A percentile compares a stretch with the other conserved stretches of the same genome.
phyloP scores from a whole-genome alignment of 192 early-diverging fungal genomes.

The Phlyctochytrium arcticum region DNA sequence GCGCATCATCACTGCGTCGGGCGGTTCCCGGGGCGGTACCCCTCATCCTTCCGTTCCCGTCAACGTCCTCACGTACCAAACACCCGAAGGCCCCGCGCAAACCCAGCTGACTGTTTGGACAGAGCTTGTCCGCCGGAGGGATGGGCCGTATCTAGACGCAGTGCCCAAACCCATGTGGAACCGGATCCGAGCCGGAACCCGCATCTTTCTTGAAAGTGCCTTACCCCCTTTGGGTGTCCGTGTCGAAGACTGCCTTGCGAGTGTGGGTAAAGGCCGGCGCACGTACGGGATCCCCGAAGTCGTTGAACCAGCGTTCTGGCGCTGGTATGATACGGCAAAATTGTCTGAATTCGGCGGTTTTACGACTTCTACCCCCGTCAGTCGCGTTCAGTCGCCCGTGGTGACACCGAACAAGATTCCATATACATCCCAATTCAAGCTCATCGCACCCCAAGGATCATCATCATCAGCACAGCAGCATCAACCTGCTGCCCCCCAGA shows the following conservation, averaged over 20 bases:
- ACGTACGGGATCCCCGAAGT: conserved; percentile 14
- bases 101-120: conserved; percentile 10
- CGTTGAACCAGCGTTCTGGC: background rate
- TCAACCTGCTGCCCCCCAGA: no score
- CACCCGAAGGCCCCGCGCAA: background rate
- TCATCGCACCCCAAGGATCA: no score
- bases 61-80: background rate
- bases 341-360: background rate
- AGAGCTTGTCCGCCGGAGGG: background rate
- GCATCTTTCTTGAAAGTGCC: background rate
- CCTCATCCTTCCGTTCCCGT: no score
- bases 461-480: no score
- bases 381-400: no score
- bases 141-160: background rate
- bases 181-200: background rate
- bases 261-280: background rate
- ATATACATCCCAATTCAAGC: no score
- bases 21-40: no score
- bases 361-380: no score
- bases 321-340: conserved; percentile 13
- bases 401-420: no score
- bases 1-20: no score
- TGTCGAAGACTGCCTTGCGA: conserved; percentile 7
- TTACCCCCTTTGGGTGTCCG: background rate
- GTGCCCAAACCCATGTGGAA: background rate